A percentile compares a stretch with the other conserved stretches of the same genome.
Evolutionary conservation across 2,329 filamentous ascomycete species (phyloP).

Genomic region (Alternaria sp.): DNA sequence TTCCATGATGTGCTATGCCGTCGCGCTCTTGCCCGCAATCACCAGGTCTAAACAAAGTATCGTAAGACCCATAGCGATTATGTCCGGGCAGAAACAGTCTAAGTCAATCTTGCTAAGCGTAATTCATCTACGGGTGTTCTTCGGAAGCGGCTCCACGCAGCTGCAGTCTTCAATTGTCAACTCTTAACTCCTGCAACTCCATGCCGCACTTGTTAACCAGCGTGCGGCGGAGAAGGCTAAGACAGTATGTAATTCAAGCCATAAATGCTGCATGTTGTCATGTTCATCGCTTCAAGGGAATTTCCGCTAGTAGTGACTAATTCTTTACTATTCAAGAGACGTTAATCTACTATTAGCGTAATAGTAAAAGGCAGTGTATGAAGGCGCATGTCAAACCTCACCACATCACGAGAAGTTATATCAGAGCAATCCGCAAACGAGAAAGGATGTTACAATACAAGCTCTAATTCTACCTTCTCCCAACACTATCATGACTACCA

Average conservation of each 20-base stretch:
- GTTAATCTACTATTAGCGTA: background rate
- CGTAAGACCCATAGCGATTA: background rate
- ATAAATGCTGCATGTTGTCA: background rate
- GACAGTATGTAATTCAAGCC: background rate
- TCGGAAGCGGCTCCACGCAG: background rate
- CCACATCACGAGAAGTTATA: background rate
- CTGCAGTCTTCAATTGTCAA: background rate
- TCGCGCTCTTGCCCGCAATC: background rate
- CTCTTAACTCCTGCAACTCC: background rate
- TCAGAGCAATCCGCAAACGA: background rate
- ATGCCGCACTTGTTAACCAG: background rate
- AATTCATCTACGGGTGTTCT: background rate
- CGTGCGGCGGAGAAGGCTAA: background rate
- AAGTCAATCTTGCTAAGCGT: too few relatives aligned
- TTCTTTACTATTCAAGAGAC: background rate
- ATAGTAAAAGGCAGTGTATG: accelerated
- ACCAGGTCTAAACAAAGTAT: background rate
- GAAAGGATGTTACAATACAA: background rate
- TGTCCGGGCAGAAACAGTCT: background rate
- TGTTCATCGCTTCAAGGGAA: background rate
- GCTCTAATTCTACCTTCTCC: background rate
- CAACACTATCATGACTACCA: background rate
- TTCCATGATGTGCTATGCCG: background rate
- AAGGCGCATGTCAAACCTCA: background rate
- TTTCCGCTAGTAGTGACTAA: too few relatives aligned